Base-by-base conservation (phyloP, 116 monocot species). In the Zostera marina region DNA sequence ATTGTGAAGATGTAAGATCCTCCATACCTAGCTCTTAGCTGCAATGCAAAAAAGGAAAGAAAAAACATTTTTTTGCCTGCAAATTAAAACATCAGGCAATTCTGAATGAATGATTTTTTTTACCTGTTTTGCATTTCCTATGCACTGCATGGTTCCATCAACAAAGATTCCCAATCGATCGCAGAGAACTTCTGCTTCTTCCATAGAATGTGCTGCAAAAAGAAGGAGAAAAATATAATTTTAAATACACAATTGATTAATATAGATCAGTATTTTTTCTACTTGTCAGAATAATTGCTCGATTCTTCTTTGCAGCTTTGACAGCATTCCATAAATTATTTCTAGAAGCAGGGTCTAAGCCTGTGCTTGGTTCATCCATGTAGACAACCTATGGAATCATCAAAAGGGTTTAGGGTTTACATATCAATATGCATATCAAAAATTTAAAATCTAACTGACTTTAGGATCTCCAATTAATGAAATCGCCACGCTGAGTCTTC, bases 351-450 rank as follows among this genome's bases (percentile, higher is more conserved):
- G 88, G 88, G 64, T 88, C 88, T 46, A 88, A 39, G 42, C 88
- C 88, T 2, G 77, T 83, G 47, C 88, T 83, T 38, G 88, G 88
- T 53, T 88, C 88, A 74, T 88, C 88, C 88, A 88, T 88, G 60
- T 80, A 88, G 2, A 88, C 82, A 56, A 88, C 83, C 88, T 88
- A 71, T 25, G 41, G 11, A 53, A 11, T 53, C 16, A 48, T 48
- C 3, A 13, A 32, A 25, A 48, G 46, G 15, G 9, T 11, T 46
- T 46, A 11, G 15, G 11, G 15, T 0, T 46, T 11, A 11, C 15
- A 15, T 46, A 13, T 46, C 11, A 46, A 1, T 5, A 16, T 48
- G 11, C 1, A 48, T 15, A 48, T 0, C 7, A 48, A 48, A 48
- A 15, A 4, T 7, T 15, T 48, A 4, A 15, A 8, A 0, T 14